Conservation (phyloP, 2,329 filamentous ascomycete species). For the Grosmannia clavigera region DNA sequence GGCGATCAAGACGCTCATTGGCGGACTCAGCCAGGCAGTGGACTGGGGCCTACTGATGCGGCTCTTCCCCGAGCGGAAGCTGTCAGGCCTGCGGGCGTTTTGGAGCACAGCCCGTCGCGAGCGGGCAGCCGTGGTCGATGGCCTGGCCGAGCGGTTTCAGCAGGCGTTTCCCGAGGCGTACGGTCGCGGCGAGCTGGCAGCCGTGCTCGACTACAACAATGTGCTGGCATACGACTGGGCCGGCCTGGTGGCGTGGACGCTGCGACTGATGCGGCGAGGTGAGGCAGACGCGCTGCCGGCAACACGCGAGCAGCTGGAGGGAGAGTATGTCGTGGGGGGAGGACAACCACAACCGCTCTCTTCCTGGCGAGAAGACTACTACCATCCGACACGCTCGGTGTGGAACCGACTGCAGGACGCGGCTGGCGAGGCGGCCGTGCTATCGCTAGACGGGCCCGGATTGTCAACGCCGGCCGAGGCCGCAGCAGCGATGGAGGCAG, state of each 20-base stretch:
- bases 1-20: conserved; percentile 43
- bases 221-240: conserved; percentile 57
- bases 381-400: conserved; percentile 38
- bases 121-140: conserved; percentile 39
- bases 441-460: conserved; percentile 15
- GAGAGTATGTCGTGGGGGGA: conserved; percentile 25
- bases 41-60: conserved; percentile 49
- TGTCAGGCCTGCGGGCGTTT: conserved; percentile 39
- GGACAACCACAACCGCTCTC: neutral
- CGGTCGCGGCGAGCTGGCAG: conserved; percentile 44
- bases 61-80: conserved; percentile 40
- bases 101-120: conserved; percentile 42
- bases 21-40: conserved; percentile 44
- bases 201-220: conserved; percentile 47
- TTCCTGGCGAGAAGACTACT: conserved; percentile 47
- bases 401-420: conserved; percentile 44
- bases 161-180: conserved; percentile 54
- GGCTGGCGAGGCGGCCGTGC: conserved; percentile 33
- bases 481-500: neutral
- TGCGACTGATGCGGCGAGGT: conserved; percentile 34
- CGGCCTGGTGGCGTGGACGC: conserved; percentile 52
- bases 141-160: conserved; percentile 51
- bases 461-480: conserved; percentile 2
- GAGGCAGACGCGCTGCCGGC: conserved; percentile 30
- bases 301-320: conserved; percentile 30